phyloP scores from a whole-genome alignment of 2,329 filamentous ascomycete species.

The Aspergillus sp. region DNA sequence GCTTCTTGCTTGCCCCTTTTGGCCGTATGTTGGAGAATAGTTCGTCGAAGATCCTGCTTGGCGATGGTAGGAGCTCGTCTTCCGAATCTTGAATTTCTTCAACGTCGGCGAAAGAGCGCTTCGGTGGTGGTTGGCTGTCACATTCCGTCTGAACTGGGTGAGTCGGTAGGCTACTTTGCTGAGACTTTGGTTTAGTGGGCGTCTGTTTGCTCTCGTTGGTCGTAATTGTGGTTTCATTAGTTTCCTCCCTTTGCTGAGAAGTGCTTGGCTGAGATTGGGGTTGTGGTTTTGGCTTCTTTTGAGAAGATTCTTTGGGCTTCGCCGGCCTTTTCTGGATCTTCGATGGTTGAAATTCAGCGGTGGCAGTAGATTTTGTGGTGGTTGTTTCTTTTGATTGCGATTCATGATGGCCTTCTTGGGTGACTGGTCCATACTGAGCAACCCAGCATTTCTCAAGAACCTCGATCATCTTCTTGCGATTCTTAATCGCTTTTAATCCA shows the following conservation, averaged over 20 bases:
- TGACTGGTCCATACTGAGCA: constrained; percentile 48
- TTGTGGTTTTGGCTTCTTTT: neutral
- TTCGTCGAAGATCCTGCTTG: constrained; percentile 10
- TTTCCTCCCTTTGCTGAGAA: neutral
- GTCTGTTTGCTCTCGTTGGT: neutral
- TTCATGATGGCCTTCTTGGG: constrained; percentile 23
- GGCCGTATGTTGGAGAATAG: constrained; percentile 21
- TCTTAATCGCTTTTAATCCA: constrained; percentile 72
- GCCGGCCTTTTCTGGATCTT: neutral
- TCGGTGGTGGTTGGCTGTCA: neutral
- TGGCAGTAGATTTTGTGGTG: neutral
- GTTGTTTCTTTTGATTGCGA: neutral
- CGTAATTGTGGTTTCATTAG: neutral
- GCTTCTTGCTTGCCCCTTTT: neutral
- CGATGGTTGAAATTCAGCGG: neutral
- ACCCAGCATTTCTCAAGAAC: constrained; percentile 71
- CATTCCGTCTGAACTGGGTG: neutral
- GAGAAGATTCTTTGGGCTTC: neutral
- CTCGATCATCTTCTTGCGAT: constrained; percentile 66
- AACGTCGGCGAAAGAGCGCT: constrained; percentile 25
- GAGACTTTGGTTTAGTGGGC: neutral
- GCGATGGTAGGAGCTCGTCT: constrained; percentile 34
- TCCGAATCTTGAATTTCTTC: constrained; percentile 41
- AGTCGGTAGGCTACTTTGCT: neutral
- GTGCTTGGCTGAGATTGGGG: neutral